These are phyloP conservation scores for Rheum nobile DNA, from an alignment of 148 eudicot genomes.

Conservation along the genomic window DNA sequence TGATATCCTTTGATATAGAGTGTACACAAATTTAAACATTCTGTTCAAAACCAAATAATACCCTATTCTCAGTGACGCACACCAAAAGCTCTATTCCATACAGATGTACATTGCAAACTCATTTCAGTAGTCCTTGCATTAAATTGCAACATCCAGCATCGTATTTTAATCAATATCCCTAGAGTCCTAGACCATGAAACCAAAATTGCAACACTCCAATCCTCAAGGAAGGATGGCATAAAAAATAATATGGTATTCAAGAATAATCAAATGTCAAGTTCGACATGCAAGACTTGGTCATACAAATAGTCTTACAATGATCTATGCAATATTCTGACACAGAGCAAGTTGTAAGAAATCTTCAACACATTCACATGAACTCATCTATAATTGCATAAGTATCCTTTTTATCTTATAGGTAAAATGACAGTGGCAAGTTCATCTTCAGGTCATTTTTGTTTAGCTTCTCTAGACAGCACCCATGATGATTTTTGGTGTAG, in stretches of 20 bases:
- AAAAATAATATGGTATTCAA: not conserved
- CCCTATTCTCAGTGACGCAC: not conserved
- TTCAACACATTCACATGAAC: not conserved
- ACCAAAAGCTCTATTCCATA: not conserved
- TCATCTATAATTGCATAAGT: not conserved
- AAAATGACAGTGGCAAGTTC: not conserved
- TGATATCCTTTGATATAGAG: not conserved
- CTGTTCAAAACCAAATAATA: not conserved
- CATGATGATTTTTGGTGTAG: not conserved
- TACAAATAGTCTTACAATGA: not conserved
- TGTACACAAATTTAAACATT: not conserved
- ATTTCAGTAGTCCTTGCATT: not conserved
- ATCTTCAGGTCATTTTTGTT: not conserved
- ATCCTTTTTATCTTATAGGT: not conserved
- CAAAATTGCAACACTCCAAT: not conserved
- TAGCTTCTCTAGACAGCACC: not conserved
- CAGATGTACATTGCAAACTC: not conserved
- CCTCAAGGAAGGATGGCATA: not conserved
- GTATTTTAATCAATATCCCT: not conserved
- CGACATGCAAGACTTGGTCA: not conserved
- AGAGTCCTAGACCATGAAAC: not conserved
- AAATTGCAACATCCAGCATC: not conserved
- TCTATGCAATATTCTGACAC: not conserved
- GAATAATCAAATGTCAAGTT: not conserved
- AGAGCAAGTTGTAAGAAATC: not conserved